Evolutionary conservation across 345 rosid genomes (phyloP), one percentile per base, ranked within the genome.

Genomic region (Leavenworthia alabamica): DNA sequence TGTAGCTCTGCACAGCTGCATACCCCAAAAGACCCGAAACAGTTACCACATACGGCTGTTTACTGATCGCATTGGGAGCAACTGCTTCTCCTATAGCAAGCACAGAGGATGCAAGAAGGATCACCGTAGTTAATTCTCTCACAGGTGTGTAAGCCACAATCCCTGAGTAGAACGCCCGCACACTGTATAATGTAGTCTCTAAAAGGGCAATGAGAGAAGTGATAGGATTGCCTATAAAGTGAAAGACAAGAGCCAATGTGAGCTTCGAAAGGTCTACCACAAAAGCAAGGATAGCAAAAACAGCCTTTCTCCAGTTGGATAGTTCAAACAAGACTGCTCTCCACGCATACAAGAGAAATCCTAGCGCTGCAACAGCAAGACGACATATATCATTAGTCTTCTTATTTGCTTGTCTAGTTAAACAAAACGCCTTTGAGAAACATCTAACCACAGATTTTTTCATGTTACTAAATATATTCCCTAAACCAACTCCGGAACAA

Each of bases 21-120:
- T 75, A 85, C 35, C 96, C 93, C 39, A 85, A 73, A 4, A 92
- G 69, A 56, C 90, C 95, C 5, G 93, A 75, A 12, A 84, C 8
- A 3, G 92, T 80, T 17, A 92, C 80, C 45, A 84, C 53, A 59
- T 80, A 79, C 0, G 83, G 85, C 64, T 92, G 96, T 65, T 77
- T 56, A 73, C 70, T 72, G 26, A 85, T 69, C 2, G 90, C 72
- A 64, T 78, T 73, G 12, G 86, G 96, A 36, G 73, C 82, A 3
- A 84, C 82, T 15, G 96, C 82, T 77, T 89, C 93, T n/a, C 80
- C 95, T 61, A 89, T 79, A 22, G 96, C 87, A 58, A 89, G 75
- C 48, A 89, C 84, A 0, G 81, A 76, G 20, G 90, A 92, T 20
- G 96, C 82, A 52, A 84, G 79, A 29, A 83, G 51, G 71, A 92